A percentile compares a stretch with the other conserved stretches of the same genome.
These are phyloP conservation scores for Clitopilus passeckerianus DNA, from an alignment of 768 basidiomycete genomes.

Conservation along the genomic window DNA sequence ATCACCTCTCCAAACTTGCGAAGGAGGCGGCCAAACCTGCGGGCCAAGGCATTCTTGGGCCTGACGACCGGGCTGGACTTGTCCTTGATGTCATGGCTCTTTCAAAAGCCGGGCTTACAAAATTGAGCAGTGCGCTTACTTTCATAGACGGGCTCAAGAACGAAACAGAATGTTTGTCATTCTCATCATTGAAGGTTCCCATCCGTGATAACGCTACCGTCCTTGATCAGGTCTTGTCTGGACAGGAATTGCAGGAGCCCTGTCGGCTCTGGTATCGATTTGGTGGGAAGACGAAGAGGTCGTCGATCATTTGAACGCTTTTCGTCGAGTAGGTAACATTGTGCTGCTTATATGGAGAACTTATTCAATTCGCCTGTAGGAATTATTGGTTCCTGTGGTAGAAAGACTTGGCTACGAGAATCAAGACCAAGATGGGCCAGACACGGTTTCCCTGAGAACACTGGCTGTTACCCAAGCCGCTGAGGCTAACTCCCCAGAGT, in stretches of 20 bases:
- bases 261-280: constrained; percentile 49
- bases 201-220: constrained; percentile 1
- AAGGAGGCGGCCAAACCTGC: constrained; percentile 58
- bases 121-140: constrained; percentile 72
- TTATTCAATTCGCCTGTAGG: constrained; percentile 25
- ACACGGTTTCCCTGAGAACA: constrained; percentile 69
- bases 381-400: constrained; percentile 73
- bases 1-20: constrained; percentile 74
- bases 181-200: not conserved
- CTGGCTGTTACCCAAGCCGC: constrained; percentile 57
- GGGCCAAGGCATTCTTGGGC: constrained; percentile 55
- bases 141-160: constrained; percentile 63
- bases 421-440: constrained; percentile 56
- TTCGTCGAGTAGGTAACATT: constrained; percentile 45
- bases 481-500: constrained; percentile 17
- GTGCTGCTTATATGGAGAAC: not conserved
- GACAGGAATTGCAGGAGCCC: constrained; percentile 57
- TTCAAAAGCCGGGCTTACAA: constrained; percentile 73
- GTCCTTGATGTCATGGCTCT: constrained; percentile 80
- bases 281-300: constrained; percentile 81
- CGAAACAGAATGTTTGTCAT: constrained; percentile 69
- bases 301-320: constrained; percentile 49
- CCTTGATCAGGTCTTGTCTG: constrained; percentile 69
- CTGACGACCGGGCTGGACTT: constrained; percentile 87
- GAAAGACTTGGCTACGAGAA: constrained; percentile 78